Evolutionary conservation across 129 eudicot genomes (phyloP), one percentile per base, ranked within the genome.

Genomic region (Arctium lappa): DNA sequence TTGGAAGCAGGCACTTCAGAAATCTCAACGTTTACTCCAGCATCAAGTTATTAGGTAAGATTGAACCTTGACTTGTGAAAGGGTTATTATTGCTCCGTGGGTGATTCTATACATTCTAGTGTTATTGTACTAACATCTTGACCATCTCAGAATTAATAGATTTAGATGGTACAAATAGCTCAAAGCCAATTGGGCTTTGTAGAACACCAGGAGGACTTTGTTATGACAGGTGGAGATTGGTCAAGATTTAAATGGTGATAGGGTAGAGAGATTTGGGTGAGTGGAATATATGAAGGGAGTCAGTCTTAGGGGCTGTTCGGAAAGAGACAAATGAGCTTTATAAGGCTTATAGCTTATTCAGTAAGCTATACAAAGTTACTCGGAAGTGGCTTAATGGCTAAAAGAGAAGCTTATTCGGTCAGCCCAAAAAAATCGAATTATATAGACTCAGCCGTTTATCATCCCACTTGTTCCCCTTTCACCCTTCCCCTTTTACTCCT

Each of bases 1-100:
- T 29, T 95, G 99, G 99, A 90, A 89, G 80, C 97, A 86, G 80
- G 88, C 97, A 8, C 90, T 95, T 78, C 97, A 91, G 84, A 95
- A 95, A 86, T 93, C 93, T 84, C 99, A 95, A 80, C 89, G 97
- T 74, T 85, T 91, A 75, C 90, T 93, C 74, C 99, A 95, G 86
- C 99, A 95, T 89, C 99, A 95, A 80, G 97, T 89, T 42, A 91
- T 95, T 77, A 93, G 99, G 99, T 92, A 87, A 10, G 53, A 22
- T 39, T 72, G 73, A 38, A 46, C 8, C 69, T 69, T 38, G 63
- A 37, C 78, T 37, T 34, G 63, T 76, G 69, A 69, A 65, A 48
- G 73, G 29, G 36, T 82, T 32, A 30, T 65, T 6, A 12, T 31
- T 38, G 60, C 74, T 78, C 62, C 39, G 13, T 73, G 42, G 79